These are phyloP conservation scores for Aechmea fasciata DNA, from an alignment of 176 grass and related monocot genomes.

Conservation along the genomic window DNA sequence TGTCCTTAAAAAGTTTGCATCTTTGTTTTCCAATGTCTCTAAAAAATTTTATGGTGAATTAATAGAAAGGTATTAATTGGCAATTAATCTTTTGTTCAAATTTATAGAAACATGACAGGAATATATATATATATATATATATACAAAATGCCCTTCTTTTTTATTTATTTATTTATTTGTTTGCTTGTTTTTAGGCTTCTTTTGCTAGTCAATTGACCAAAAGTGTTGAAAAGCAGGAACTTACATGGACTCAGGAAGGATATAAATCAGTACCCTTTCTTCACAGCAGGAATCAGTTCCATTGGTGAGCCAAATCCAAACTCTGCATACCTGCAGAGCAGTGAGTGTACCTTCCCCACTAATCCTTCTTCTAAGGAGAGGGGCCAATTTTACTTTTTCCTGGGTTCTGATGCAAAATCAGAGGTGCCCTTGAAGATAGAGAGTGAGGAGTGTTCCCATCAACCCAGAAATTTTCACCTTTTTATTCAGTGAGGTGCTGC, in stretches of 20 bases:
- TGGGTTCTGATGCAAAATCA: conserved; percentile 56
- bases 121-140: too few species aligned
- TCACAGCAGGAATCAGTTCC: conserved; percentile 44
- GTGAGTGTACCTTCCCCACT: conserved; percentile 8
- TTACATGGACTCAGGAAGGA: conserved; percentile 35
- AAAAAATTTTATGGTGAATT: too few species aligned
- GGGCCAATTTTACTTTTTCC: conserved; percentile 72
- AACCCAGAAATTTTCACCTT: conserved; percentile 35
- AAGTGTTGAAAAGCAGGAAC: conserved; percentile 23
- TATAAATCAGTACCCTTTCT: conserved; percentile 69
- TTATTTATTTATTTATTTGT: background rate
- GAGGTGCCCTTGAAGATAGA: conserved; percentile 32
- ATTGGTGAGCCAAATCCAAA: conserved; percentile 21
- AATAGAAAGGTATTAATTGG: conserved; percentile 1
- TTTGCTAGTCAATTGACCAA: conserved; percentile 2
- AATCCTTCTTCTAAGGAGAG: conserved; percentile 25
- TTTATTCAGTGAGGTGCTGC: conserved; percentile 79
- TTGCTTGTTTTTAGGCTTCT: background rate
- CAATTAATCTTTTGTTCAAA: too few species aligned
- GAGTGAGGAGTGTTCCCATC: conserved; percentile 22
- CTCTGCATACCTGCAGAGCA: background rate
- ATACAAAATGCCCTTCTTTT: background rate
- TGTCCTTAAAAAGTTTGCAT: too few species aligned
- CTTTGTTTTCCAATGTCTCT: too few species aligned
- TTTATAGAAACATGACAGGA: conserved; percentile 18